Conservation (phyloP, 2,329 filamentous ascomycete genomes). For the Fusarium miscanthi region DNA sequence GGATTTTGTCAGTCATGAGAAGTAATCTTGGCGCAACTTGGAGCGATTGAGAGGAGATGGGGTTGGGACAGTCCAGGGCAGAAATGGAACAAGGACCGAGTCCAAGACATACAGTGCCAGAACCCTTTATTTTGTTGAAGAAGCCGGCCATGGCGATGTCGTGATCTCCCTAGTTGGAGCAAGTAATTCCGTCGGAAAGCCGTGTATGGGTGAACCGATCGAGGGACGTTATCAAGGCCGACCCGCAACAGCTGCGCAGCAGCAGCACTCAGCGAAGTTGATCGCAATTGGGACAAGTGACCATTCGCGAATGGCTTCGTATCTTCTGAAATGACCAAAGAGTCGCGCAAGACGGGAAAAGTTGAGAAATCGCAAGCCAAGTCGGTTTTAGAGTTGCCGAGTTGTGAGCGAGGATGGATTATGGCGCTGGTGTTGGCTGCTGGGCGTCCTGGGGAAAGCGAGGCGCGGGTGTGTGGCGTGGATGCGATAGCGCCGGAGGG, state of each 20-base stretch:
- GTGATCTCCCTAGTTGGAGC: constrained; percentile 34
- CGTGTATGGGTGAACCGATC: constrained; percentile 39
- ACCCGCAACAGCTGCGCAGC: constrained; percentile 51
- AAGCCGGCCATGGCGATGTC: constrained; percentile 63
- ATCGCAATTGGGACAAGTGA: constrained; percentile 38
- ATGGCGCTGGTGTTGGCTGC: constrained; percentile 18
- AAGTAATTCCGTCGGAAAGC: constrained; percentile 18
- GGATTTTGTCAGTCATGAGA: constrained; percentile 49
- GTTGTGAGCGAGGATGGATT: constrained; percentile 27
- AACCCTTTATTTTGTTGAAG: constrained; percentile 68
- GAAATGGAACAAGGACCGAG: constrained; percentile 5
- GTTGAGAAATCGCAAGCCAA: constrained; percentile 15
- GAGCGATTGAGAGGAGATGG: constrained; percentile 39
- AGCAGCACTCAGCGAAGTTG: constrained; percentile 48
- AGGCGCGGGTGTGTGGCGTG: constrained; percentile 43
- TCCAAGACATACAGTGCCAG: constrained; percentile 62
- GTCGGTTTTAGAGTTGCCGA: constrained; percentile 30
- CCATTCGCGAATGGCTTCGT: constrained; percentile 43
- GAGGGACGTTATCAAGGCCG: constrained; percentile 40
- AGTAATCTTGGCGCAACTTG: constrained; percentile 29
- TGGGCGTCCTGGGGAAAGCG: constrained; percentile 26
- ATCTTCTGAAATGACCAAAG: background rate
- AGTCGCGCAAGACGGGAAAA: constrained; percentile 11
- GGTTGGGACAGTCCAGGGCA: constrained; percentile 7
- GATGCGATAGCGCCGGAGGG: constrained; percentile 39